phyloP scores from a whole-genome alignment of 208 protist species.

The Crithidia sp. region DNA sequence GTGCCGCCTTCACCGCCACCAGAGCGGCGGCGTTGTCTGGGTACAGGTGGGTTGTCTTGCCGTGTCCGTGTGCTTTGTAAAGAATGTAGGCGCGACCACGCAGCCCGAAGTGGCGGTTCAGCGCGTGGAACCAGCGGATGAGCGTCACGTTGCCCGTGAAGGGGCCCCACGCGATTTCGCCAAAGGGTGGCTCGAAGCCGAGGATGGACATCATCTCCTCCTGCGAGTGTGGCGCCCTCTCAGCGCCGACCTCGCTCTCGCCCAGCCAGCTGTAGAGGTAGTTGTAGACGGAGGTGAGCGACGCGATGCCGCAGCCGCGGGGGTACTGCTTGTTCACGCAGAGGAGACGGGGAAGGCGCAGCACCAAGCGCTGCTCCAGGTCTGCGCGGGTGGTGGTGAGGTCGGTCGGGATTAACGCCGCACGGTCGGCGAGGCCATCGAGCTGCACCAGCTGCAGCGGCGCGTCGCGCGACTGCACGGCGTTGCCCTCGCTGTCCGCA shows the following conservation, averaged over 20 bases:
- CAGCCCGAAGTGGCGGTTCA: slow-evolving; percentile 79
- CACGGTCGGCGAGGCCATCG: slow-evolving; percentile 55
- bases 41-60: slow-evolving; percentile 69
- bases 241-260: slow-evolving; percentile 45
- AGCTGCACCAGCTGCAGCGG: slow-evolving; percentile 45
- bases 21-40: slow-evolving; percentile 54
- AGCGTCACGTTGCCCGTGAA: slow-evolving; percentile 93
- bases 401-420: slow-evolving; percentile 62
- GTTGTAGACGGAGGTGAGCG: slow-evolving; percentile 90
- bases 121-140: slow-evolving; percentile 90
- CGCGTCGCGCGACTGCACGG: slow-evolving; percentile 10
- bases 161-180: slow-evolving; percentile 86
- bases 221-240: slow-evolving; percentile 71
- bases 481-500: slow-evolving; percentile 61
- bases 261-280: slow-evolving; percentile 91
- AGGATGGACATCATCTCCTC: slow-evolving; percentile 91
- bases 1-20: slow-evolving; percentile 67
- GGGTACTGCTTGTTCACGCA: slow-evolving; percentile 93
- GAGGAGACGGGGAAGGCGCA: slow-evolving; percentile 73
- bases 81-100: slow-evolving; percentile 71
- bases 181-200: slow-evolving; percentile 91
- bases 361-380: slow-evolving; percentile 68
- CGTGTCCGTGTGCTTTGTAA: slow-evolving; percentile 82
- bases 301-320: slow-evolving; percentile 87
- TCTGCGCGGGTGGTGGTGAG: slow-evolving; percentile 70